Evolutionary conservation across 2,329 filamentous ascomycete species (phyloP).

Genomic region (Alternaria viburni): DNA sequence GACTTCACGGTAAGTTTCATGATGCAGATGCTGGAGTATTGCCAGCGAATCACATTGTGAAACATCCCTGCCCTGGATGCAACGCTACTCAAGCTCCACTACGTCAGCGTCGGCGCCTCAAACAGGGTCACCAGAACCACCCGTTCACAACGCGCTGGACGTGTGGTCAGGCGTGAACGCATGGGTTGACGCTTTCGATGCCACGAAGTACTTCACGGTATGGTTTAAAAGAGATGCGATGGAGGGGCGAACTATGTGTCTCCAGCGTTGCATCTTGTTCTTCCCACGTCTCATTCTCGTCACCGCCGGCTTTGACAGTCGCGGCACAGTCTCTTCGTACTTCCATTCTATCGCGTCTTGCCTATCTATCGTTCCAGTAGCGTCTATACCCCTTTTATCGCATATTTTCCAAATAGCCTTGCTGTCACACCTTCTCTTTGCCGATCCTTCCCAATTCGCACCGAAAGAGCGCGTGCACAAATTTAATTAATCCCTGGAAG

Average conservation of each 20-base stretch:
- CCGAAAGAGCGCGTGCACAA: slow-evolving; percentile 2
- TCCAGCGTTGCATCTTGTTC: neutral
- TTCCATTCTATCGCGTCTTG: neutral
- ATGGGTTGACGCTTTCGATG: neutral
- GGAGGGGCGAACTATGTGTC: neutral
- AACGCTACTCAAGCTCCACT: slow-evolving; percentile 26
- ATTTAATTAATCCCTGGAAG: slow-evolving; percentile 4
- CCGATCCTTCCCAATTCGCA: slow-evolving; percentile 6
- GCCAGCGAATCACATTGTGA: slow-evolving; percentile 32
- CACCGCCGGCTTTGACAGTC: slow-evolving; percentile 22
- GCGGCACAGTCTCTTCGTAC: neutral
- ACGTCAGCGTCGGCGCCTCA: slow-evolving; percentile 33
- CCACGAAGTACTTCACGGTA: neutral
- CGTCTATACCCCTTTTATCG: slow-evolving; percentile 1
- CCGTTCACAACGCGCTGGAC: neutral
- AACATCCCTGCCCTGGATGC: slow-evolving; percentile 11
- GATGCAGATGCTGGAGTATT: neutral
- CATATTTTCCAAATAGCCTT: neutral
- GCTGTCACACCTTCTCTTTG: neutral
- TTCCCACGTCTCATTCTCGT: slow-evolving; percentile 1
- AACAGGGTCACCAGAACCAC: slow-evolving; percentile 27
- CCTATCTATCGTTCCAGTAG: neutral
- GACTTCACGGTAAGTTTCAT: slow-evolving; percentile 13
- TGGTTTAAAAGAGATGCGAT: slow-evolving; percentile 11
- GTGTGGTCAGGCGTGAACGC: slow-evolving; percentile 17